These are phyloP conservation scores for Diutina mesorugosa DNA, from an alignment of 1,139 yeast genomes.

Conservation along the genomic window DNA sequence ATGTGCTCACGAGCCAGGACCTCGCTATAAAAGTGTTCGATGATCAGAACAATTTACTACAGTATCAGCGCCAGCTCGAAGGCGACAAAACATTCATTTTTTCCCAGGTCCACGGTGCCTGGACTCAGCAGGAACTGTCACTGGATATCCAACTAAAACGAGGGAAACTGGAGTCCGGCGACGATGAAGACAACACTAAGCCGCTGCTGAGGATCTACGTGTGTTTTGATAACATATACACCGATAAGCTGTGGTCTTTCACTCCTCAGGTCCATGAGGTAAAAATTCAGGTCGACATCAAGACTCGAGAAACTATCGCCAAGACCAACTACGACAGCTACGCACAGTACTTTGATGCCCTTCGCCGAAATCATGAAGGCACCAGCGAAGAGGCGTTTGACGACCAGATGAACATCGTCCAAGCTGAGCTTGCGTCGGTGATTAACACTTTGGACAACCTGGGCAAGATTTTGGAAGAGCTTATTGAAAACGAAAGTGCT, in stretches of 20 bases:
- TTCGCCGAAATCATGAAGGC: constrained; percentile 7
- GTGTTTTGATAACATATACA: constrained; percentile 31
- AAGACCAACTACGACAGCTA: constrained; percentile 24
- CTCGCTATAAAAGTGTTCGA: constrained; percentile 27
- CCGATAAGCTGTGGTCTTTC: constrained; percentile 33
- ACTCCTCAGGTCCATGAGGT: constrained; percentile 20
- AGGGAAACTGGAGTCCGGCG: constrained; percentile 4
- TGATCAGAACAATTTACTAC: constrained; percentile 20
- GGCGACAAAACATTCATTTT: constrained; percentile 21
- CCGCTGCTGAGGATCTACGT: constrained; percentile 18
- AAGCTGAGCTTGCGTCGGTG: constrained; percentile 20
- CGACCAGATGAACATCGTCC: constrained; percentile 14
- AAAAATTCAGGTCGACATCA: constrained; percentile 21
- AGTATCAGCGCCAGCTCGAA: constrained; percentile 18
- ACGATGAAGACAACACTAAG: constrained; percentile 5
- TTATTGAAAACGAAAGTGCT: constrained; percentile 21
- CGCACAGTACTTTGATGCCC: constrained; percentile 20
- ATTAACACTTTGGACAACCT: constrained; percentile 17
- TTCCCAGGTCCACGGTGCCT: constrained; percentile 17
- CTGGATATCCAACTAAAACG: constrained; percentile 3
- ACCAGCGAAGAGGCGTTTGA: constrained; percentile 24
- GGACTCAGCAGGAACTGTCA: background rate
- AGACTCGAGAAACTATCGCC: constrained; percentile 19
- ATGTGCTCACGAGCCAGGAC: constrained; percentile 18
- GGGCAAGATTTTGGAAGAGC: constrained; percentile 14